Evolutionary conservation across 2,329 filamentous ascomycete species (phyloP), one percentile per base, ranked within the genome.

Genomic region (Elsinoe perseae): DNA sequence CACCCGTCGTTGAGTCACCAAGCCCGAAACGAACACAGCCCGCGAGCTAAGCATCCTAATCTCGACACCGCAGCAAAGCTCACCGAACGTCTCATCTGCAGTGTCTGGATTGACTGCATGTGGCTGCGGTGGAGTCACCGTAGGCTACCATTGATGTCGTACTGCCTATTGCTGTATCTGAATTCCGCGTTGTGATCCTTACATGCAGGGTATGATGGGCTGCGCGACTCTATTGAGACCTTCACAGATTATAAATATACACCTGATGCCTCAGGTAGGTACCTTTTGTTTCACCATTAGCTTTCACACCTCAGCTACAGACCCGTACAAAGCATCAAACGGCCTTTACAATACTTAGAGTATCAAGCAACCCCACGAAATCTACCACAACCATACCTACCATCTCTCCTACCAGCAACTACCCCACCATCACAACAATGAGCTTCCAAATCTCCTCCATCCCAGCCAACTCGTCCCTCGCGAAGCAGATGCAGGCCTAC

Each of bases 361-460:
- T 25, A 16, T 14, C 21, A 21, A 30, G 8, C 44, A 50, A 32
- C 8, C n/a, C 27, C 30, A 21, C 25, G 9, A 30, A 12, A 30
- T 2, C 44, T 20, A 32, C 14, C 14, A 16, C 25, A 25, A 52
- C 48, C 48, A 52, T 52, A 36, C 48, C 48, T 10, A 18, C 9
- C 48, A 30, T 27, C 10, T 18, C 28, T 18, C n/a, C 14, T 9
- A 2, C 48, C 48, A 52, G 5, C 28, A 5, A 52, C 48, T 9
- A 36, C 27, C 9, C 30, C 28, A 52, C 30, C 30, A n/a, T 16
- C 20, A 52, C 28, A 34, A 25, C 30, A 18, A 52, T 52, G 48
- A 52, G 48, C 48, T 52, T 52, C n/a, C 48, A 52, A 25, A 52
- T 52, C 48, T 28, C 48, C 30, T 52, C 48, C 30, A 52, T 52